phyloP scores from a whole-genome alignment of 2,329 filamentous ascomycete species.

The Neopestalotiopsis clavispora region DNA sequence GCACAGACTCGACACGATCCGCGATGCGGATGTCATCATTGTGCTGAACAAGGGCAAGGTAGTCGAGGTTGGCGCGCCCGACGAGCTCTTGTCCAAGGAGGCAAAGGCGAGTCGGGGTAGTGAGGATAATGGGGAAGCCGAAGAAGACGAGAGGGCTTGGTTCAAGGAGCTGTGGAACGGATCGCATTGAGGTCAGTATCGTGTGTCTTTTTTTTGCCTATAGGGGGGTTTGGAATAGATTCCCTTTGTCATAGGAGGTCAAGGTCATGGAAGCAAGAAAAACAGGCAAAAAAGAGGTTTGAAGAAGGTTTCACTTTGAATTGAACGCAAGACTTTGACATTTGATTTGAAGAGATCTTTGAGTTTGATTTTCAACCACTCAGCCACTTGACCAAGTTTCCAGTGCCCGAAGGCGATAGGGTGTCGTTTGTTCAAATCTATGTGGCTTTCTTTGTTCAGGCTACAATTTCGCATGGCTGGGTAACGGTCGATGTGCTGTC shows the following conservation, averaged over 20 bases:
- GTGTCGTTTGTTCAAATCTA: no score
- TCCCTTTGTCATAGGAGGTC: no score
- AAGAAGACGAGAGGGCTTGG: background rate
- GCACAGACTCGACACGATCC: constrained; percentile 16
- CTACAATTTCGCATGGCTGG: no score
- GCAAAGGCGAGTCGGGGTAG: background rate
- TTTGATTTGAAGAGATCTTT: no score
- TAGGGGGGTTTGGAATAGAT: background rate
- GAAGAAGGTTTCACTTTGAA: background rate
- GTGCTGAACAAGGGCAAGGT: constrained; percentile 14
- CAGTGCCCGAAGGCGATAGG: no score
- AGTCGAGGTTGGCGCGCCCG: constrained; percentile 14
- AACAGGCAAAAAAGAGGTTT: background rate
- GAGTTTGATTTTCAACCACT: no score
- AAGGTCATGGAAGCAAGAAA: background rate
- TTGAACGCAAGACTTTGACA: background rate
- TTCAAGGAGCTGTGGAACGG: constrained; percentile 7
- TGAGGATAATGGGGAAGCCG: background rate
- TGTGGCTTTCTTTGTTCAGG: no score
- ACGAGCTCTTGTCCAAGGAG: constrained; percentile 5
- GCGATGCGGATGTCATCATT: constrained; percentile 7
- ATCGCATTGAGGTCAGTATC: background rate
- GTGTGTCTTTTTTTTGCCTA: background rate
- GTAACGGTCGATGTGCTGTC: no score
- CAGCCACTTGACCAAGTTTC: no score